Conservation (phyloP, 192 early-diverging fungal species). For the Chytriomyces sp. region DNA sequence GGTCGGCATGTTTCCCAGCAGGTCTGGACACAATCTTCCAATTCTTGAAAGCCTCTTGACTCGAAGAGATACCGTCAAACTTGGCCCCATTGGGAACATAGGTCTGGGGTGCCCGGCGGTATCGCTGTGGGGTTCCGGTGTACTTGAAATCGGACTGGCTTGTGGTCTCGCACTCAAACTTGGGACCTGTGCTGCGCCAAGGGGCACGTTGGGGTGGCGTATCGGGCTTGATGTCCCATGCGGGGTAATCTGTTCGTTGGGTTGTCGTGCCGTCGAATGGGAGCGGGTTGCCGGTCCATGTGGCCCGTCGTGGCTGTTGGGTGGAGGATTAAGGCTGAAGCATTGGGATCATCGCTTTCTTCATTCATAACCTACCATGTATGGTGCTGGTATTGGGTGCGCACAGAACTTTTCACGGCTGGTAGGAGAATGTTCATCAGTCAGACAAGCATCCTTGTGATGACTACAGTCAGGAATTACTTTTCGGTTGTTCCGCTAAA, state of each 20-base stretch:
- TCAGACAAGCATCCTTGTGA: neutral
- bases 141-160: slow-evolving; percentile 43
- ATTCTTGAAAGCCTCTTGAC: slow-evolving; percentile 41
- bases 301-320: slow-evolving; percentile 36
- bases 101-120: slow-evolving; percentile 30
- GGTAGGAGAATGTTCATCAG: neutral
- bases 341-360: slow-evolving; percentile 6
- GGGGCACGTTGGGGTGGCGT: slow-evolving; percentile 13
- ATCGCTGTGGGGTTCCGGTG: slow-evolving; percentile 36
- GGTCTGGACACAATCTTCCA: slow-evolving; percentile 45
- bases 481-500: slow-evolving; percentile 53
- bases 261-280: slow-evolving; percentile 50
- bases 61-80: slow-evolving; percentile 48
- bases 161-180: slow-evolving; percentile 51
- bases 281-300: slow-evolving; percentile 40
- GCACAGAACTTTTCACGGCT: slow-evolving; percentile 53
- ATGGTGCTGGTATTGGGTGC: slow-evolving; percentile 42
- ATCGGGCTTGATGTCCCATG: slow-evolving; percentile 36
- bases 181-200: slow-evolving; percentile 39
- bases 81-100: slow-evolving; percentile 46
- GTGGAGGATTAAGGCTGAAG: neutral
- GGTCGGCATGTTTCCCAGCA: slow-evolving; percentile 26
- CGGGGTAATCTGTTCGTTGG: slow-evolving; percentile 49
- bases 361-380: slow-evolving; percentile 30
- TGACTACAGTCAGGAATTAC: slow-evolving; percentile 29